Base-by-base conservation (phyloP, 2,329 filamentous ascomycete species). In the Botrytis cinerea region DNA sequence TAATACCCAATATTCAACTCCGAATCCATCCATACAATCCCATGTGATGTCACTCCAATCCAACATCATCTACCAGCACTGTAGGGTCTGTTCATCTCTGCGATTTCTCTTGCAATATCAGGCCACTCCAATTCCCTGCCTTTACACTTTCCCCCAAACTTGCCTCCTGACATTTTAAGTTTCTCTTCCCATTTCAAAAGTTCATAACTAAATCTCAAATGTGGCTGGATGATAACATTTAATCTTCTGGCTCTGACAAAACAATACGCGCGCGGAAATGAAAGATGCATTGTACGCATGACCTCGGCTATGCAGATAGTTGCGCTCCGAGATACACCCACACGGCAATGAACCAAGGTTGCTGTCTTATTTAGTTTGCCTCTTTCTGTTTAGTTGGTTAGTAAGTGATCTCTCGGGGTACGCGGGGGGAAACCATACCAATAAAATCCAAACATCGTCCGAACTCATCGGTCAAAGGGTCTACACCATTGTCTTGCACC, bases 301-400 rank as follows among this genome's bases (percentile, higher is more conserved):
- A 98, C 94, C 82, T 98, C 95, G n/a, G 96, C 96, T 79, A 99
- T 99, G 81, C 96, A 98, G 75, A 99, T 98, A 2, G 95, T 99
- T 20, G 96, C 96, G 75, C 94, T 97, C 70, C 96, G 90, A 69
- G 95, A 98, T 72, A 99, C 96, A 66, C 96, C 96, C 12, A 99
- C 96, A 28, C 96, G 92, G 81, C 96, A 99, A 82, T 99, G 96
- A 25, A 99, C 96, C 73, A 99, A 87, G 0, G 96, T 98, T 38
- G 95, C 94, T 7, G 89, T 93, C 45, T 92, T 91, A 61, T 92
- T 92, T 54, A 84, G 84, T 80, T 92, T 93, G 51, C 95, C 95
- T 77, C 90, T 90, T 77, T 94, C 96, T 98, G 78, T 43, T 51
- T 9, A 5, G 22, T 45, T 9, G 51, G 59, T 79, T 64, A 81